Evolutionary conservation across 768 basidiomycete species (phyloP), one percentile per base, ranked within the genome.

Genomic region (Artomyces pyxidatus): DNA sequence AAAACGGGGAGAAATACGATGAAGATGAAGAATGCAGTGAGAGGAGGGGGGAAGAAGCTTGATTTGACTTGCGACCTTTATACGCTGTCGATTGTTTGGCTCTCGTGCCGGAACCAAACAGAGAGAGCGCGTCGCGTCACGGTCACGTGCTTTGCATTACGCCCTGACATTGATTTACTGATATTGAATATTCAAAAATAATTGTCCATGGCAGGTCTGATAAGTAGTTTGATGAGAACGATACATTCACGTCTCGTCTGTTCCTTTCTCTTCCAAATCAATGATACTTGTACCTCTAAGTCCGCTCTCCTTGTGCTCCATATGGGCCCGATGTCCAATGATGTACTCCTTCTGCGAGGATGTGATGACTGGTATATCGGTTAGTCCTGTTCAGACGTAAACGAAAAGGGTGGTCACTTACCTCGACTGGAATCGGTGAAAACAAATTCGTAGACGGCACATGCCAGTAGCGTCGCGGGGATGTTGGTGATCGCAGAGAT

Each of bases 401-500:
- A 35, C 6, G 32, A 35, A 25, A 16, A 41, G 23, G 16, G 6
- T 4, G 5, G 32, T 35, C 3, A 44, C 40, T 32, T n/a, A 57
- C 57, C 55, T 38, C 59, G 43, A 42, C 45, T 48, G 1, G 57
- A 54, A 40, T 60, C 59, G 17, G 41, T 37, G 37, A 60, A 45
- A 37, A 60, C 8, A 22, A 58, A 35, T 39, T 60, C 59, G 44
- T 60, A 60, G n/a, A 58, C 37, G 7, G 48, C 37, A 6, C 55
- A 56, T 26, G 57, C 59, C 9, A 58, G 27, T 21, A 58, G 23
- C 23, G 55, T 60, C 3, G 54, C 54, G 22, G 55, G 57, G 28
- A 60, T 58, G 42, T 58, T 60, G 4, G 59, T 56, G 6, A 60
- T 39, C n/a, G 59, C 59, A 23, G 59, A 52, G 41, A 60, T 60